These are phyloP conservation scores for Brassica hybrid DNA, from an alignment of 441 rosid species.

Conservation along the genomic window DNA sequence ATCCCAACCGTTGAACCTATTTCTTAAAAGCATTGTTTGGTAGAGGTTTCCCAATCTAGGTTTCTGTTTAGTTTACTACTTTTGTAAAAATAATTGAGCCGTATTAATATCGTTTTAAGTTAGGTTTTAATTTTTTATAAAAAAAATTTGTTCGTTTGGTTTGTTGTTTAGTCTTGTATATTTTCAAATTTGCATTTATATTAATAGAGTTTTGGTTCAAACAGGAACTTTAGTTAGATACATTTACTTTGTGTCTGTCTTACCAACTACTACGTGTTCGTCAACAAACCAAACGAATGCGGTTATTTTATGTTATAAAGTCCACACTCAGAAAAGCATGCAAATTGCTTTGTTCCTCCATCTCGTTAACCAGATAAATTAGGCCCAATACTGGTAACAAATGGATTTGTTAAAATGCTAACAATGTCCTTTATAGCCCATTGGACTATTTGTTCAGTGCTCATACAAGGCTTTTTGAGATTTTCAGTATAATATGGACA, in stretches of 20 bases:
- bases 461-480: background rate
- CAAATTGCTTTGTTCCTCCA: background rate
- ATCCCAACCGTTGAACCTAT: conserved; percentile 36
- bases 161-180: background rate
- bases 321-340: background rate
- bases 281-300: background rate
- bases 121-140: background rate
- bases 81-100: conserved; percentile 6
- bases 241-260: background rate
- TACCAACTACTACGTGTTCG: background rate
- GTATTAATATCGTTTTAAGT: background rate
- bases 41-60: conserved; percentile 28
- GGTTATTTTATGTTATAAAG: background rate
- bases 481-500: background rate
- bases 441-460: background rate
- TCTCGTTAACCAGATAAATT: background rate
- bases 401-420: background rate
- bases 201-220: background rate
- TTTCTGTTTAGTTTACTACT: conserved; percentile 26
- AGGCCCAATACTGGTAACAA: background rate
- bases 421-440: conserved; percentile 8
- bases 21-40: conserved; percentile 17
- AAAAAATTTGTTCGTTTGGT: background rate
- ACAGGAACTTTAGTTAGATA: background rate
- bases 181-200: background rate